Evolutionary conservation across 2,329 filamentous ascomycete genomes (phyloP).

Genomic region (Pseudogymnoascus pannorum): DNA sequence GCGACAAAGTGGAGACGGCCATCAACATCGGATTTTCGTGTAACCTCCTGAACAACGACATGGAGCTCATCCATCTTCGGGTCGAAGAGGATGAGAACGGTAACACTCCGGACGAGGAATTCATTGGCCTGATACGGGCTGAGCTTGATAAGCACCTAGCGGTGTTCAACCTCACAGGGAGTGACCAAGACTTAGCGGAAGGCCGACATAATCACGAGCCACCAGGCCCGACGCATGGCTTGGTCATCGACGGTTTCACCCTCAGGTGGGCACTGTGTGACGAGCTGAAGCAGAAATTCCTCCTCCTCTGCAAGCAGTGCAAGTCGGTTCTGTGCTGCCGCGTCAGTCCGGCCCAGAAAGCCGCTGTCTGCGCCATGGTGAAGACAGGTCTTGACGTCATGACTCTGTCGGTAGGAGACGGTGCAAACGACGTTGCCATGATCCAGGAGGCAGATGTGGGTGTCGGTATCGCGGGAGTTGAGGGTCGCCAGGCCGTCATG

Average conservation of each 20-base stretch:
- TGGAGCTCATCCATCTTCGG: conserved; percentile 91
- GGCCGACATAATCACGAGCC: conserved; percentile 80
- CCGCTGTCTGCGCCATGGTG: conserved; percentile 89
- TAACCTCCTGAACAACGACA: conserved; percentile 92
- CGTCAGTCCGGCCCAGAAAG: conserved; percentile 94
- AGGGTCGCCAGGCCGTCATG: conserved; percentile 90
- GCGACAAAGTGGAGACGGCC: conserved; percentile 97
- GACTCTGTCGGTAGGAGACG: conserved; percentile 87
- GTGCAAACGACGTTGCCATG: conserved; percentile 95
- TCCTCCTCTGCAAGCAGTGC: conserved; percentile 94
- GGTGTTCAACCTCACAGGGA: conserved; percentile 71
- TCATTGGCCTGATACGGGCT: conserved; percentile 25
- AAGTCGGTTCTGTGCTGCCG: conserved; percentile 93
- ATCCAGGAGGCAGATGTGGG: conserved; percentile 94
- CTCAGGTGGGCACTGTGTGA: conserved; percentile 82
- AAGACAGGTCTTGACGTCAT: conserved; percentile 93
- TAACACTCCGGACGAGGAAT: conserved; percentile 44
- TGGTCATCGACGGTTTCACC: conserved; percentile 92
- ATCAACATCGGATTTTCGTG: conserved; percentile 99
- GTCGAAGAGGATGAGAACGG: conserved; percentile 69
- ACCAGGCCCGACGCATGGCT: conserved; percentile 78
- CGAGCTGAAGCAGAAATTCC: conserved; percentile 78
- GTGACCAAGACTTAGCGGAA: conserved; percentile 71
- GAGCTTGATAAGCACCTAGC: conserved; percentile 70
- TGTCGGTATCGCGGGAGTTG: conserved; percentile 87